phyloP scores from a whole-genome alignment of 2,329 filamentous ascomycete species.

The Ceratocystis papillata region DNA sequence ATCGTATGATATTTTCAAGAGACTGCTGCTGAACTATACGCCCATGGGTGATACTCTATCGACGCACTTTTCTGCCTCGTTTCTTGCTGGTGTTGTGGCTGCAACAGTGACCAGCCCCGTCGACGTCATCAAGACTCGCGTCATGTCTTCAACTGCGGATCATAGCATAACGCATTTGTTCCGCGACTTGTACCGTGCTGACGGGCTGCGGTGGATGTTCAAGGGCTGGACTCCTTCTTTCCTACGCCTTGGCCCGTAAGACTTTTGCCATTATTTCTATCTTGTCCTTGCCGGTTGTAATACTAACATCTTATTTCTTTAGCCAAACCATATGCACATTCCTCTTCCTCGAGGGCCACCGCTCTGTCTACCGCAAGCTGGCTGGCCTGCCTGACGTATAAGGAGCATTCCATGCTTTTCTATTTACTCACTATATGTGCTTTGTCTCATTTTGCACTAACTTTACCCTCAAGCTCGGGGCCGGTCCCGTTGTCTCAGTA shows the following conservation, averaged over 20 bases:
- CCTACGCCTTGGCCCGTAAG: constrained; percentile 52
- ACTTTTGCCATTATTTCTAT: constrained; percentile 26
- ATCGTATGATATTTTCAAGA: constrained; percentile 75
- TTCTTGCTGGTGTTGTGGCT: constrained; percentile 70
- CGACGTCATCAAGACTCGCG: constrained; percentile 78
- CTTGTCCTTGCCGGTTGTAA: neutral
- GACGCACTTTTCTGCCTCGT: constrained; percentile 67
- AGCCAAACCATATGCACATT: constrained; percentile 80
- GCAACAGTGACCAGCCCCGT: constrained; percentile 77
- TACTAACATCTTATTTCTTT: neutral
- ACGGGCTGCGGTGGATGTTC: constrained; percentile 76
- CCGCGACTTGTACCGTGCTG: constrained; percentile 54
- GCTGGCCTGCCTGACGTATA: constrained; percentile 35
- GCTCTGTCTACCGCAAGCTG: constrained; percentile 57
- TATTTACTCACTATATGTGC: constrained; percentile 26
- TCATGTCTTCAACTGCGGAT: constrained; percentile 58
- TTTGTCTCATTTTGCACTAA: constrained; percentile 27
- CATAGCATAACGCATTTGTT: constrained; percentile 49
- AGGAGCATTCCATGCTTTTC: constrained; percentile 20
- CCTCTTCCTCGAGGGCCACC: constrained; percentile 76
- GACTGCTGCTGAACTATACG: constrained; percentile 53
- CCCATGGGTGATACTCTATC: constrained; percentile 58
- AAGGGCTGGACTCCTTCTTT: constrained; percentile 80
- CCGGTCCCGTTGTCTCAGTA: constrained; percentile 9
- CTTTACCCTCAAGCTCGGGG: constrained; percentile 1